Conservation (phyloP, 768 basidiomycete species). For the Boletus huronensis region DNA sequence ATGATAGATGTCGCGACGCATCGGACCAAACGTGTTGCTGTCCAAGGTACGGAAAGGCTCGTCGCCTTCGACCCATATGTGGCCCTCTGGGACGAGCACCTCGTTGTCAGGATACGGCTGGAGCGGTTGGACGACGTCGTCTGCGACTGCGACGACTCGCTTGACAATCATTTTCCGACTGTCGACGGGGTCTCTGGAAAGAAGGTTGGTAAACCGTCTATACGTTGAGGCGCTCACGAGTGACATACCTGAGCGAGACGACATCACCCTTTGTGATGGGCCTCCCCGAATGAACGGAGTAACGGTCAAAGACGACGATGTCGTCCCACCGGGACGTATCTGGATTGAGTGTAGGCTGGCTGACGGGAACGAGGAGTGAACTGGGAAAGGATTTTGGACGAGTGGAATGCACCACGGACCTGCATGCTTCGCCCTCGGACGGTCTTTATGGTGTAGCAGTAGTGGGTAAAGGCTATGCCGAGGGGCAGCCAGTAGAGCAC, state of each 20-base stretch:
- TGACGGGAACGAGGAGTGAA: constrained; percentile 28
- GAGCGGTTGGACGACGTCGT: constrained; percentile 61
- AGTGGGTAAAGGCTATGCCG: constrained; percentile 44
- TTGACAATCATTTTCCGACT: constrained; percentile 56
- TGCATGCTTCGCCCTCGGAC: constrained; percentile 72
- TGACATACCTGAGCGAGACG: constrained; percentile 49
- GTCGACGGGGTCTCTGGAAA: constrained; percentile 57
- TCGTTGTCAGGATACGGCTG: constrained; percentile 50
- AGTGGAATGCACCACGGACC: constrained; percentile 34
- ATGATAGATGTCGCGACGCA: constrained; percentile 29
- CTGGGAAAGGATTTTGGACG: constrained; percentile 3
- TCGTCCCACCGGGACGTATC: constrained; percentile 61
- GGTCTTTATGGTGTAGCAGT: constrained; percentile 50
- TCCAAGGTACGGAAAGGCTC: constrained; percentile 50
- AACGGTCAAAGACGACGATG: constrained; percentile 59
- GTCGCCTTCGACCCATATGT: constrained; percentile 69
- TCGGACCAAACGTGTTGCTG: constrained; percentile 71
- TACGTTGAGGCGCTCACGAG: constrained; percentile 22
- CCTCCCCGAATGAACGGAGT: constrained; percentile 34
- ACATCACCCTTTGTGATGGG: constrained; percentile 57
- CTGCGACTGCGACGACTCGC: constrained; percentile 59
- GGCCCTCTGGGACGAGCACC: constrained; percentile 55
- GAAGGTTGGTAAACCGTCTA: not conserved
- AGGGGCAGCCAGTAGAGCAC: constrained; percentile 59
- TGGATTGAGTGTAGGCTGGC: constrained; percentile 71